Evolutionary conservation across 495 filamentous ascomycete species (phyloP), one percentile per base, ranked within the genome.

Genomic region (Neurospora sp.): DNA sequence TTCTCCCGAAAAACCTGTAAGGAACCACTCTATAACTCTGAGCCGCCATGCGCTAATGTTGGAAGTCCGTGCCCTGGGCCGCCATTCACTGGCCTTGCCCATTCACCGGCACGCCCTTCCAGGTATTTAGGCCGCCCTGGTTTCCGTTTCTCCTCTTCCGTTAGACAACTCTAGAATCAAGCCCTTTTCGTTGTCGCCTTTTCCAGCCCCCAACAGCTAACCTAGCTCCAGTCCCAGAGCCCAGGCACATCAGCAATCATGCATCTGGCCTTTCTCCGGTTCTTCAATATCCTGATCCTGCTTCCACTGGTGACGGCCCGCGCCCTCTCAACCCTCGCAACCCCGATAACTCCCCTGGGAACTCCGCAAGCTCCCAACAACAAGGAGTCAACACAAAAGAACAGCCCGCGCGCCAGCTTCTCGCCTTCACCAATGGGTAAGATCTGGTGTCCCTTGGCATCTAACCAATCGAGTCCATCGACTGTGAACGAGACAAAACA

Each of bases 31-130:
- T 14, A 0, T 11, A 6, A 27, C 5, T 14, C 10, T 27, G 1
- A 14, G 5, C 1, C 5, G 11, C 20, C 2, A 0, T 14, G 11
- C 1, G 0, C 20, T 54, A n/a, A n/a, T n/a, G n/a, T n/a, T n/a
- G n/a, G n/a, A n/a, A n/a, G n/a, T n/a, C n/a, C n/a, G n/a, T n/a
- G n/a, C n/a, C n/a, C n/a, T n/a, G n/a, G n/a, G n/a, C n/a, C n/a
- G n/a, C n/a, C n/a, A n/a, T n/a, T n/a, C n/a, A n/a, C n/a, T n/a
- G n/a, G n/a, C n/a, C n/a, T n/a, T n/a, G n/a, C n/a, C n/a, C n/a
- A n/a, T n/a, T n/a, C n/a, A n/a, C n/a, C n/a, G n/a, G n/a, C n/a
- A n/a, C n/a, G n/a, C n/a, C n/a, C n/a, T n/a, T n/a, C n/a, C n/a
- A n/a, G n/a, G n/a, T n/a, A n/a, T n/a, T n/a, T n/a, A n/a, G n/a